Conservation (phyloP, 2,329 filamentous ascomycete genomes). For the Chaetomiaceae sp. region DNA sequence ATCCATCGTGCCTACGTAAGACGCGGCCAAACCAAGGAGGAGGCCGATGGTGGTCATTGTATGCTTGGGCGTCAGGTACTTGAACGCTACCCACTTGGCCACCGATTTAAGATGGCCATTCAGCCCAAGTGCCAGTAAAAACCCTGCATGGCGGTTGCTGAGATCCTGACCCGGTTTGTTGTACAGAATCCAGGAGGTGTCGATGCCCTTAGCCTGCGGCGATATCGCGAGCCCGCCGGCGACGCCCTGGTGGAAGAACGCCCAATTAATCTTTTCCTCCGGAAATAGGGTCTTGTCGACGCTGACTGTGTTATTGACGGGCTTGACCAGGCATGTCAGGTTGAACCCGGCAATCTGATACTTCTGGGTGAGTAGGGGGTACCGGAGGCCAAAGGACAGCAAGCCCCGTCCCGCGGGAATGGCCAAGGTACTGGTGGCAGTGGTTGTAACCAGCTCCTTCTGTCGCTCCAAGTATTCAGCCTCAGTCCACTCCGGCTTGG, state of each 20-base stretch:
- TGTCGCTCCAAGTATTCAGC: conserved; percentile 85
- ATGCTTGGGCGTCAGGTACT: conserved; percentile 97
- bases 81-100: conserved; percentile 98
- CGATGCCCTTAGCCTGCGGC: conserved; percentile 81
- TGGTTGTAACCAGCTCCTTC: conserved; percentile 78
- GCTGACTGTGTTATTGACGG: conserved; percentile 85
- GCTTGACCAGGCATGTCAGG: conserved; percentile 84
- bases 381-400: conserved; percentile 79
- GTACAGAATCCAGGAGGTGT: conserved; percentile 98
- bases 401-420: conserved; percentile 83
- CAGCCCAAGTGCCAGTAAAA: conserved; percentile 81
- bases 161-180: conserved; percentile 85
- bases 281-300: conserved; percentile 82
- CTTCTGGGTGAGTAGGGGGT: conserved; percentile 86
- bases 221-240: conserved; percentile 91
- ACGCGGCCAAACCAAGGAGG: conserved; percentile 85
- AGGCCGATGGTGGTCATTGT: conserved; percentile 98
- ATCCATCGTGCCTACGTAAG: conserved; percentile 96
- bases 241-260: conserved; percentile 95
- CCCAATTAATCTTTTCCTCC: conserved; percentile 97
- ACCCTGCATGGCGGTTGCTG: conserved; percentile 93
- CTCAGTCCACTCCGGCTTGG: conserved; percentile 73
- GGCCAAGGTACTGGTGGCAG: conserved; percentile 81
- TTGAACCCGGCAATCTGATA: conserved; percentile 88
- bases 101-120: conserved; percentile 92